Base-by-base conservation (phyloP, 2,329 filamentous ascomycete genomes). In the Xylogone sp. region DNA sequence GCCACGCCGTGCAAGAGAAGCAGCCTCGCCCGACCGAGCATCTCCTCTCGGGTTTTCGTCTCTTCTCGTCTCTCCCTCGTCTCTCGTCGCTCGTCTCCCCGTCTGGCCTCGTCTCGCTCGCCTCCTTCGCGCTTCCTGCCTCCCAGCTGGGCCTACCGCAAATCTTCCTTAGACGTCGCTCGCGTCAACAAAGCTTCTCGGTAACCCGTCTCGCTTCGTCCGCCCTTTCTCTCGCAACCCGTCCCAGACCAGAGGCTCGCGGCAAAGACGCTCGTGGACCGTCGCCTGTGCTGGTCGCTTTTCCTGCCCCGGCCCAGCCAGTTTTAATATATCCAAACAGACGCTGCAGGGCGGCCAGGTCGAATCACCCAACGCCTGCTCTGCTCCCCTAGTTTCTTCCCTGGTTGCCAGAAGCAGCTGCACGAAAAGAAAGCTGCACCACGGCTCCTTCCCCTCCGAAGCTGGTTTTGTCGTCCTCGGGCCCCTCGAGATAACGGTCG, bases 171-270 rank as follows among this genome's bases (percentile, higher is more conserved):
- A 39, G 34, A 39, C 34, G 34, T 39, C 34, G 34, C 34, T 39
- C 34, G 34, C 18, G 39, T 49, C 42, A 48, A 39, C 46, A 43
- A 49, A 22, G 16, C 39, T 42, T 43, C 34, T 49, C 47, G 34
- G 31, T 43, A 43, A 43, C 29, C 47, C 47, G 21, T 43, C 47
- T 43, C 47, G 34, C 47, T 43, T 49, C 34, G 39, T 43, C 47
- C 3, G n/a, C 31, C n/a, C 43, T 16, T 18, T 16, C 34, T 16
- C n/a, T 39, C 34, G 34, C 8, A 16, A 13, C 34, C 34, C 12
- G 10, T 39, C 34, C 13, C 39, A 34, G 42, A 9, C 31, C 12
- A 24, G 31, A 43, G 22, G 31, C 39, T n/a, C 21, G 29, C 20
- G 42, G 24, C 44, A 20, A 43, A 46, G 13, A 16, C n/a, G 13